Evolutionary conservation across 2,329 filamentous ascomycete species (phyloP), one percentile per base, ranked within the genome.

Genomic region (Alternaria longipes): DNA sequence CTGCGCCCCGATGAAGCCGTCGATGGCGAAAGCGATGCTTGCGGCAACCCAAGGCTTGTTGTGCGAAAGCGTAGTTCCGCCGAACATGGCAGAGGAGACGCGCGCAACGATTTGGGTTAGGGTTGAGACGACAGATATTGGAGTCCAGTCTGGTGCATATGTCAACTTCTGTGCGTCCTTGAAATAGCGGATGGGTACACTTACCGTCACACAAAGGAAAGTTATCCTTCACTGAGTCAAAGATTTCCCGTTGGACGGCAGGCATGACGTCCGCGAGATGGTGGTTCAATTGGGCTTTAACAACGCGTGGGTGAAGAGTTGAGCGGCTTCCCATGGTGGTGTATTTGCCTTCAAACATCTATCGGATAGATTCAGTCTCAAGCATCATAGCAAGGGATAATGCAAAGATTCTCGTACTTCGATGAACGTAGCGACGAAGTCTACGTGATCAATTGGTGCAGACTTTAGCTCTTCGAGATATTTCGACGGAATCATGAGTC

Each of bases 331-430:
- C 47, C 30, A 51, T 51, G 6, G 47, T 51, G 12, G 47, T 51
- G 47, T 51, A 24, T n/a, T 7, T 51, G 30, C 47, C 47, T 38
- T 51, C 47, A 36, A 51, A 51, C 47, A 51, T 51, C 47, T 51
- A 20, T 36, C 32, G 18, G 12, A 36, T 24, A 5, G 1, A 51
- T 14, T 51, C 5, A 51, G 47, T 51, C 32, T 36, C 12, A 16
- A 1, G 32, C 12, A 14, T 36, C 32, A 36, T 36, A 36, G 2
- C 32, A 0, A 36, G 14, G 12, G 14, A 36, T 16, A 4, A 1
- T 36, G 32, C 14, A 6, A 36, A 36, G 32, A 36, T 6, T 36
- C 2, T 36, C 32, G 32, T 16, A 51, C 47, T 32, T 51, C 47
- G 8, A 38, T 24, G 20, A 51, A 51, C 12, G 30, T 51, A 16